phyloP scores from a whole-genome alignment of 2,329 filamentous ascomycete species.

The Sordariomycetes sp. region DNA sequence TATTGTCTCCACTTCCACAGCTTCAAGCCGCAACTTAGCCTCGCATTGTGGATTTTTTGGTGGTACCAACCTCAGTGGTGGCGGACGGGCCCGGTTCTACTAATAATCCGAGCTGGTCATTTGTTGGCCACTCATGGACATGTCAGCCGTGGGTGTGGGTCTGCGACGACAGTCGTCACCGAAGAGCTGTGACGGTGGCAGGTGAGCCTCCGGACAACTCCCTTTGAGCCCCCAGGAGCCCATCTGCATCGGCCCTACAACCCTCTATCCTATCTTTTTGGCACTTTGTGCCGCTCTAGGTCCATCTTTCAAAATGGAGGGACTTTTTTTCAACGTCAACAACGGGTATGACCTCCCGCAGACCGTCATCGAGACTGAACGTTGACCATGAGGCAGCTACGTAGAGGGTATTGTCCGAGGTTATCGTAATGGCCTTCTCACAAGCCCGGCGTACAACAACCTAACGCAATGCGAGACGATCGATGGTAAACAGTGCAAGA shows the following conservation, averaged over 20 bases:
- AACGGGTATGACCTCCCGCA: constrained; percentile 79
- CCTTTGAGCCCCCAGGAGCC: too few relatives aligned
- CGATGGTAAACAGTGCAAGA: constrained; percentile 58
- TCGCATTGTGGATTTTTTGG: neutral
- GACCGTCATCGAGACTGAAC: too few relatives aligned
- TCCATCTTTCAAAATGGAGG: constrained; percentile 60
- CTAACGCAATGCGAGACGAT: constrained; percentile 96
- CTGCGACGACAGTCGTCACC: constrained; percentile 1
- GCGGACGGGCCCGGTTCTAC: constrained; percentile 14
- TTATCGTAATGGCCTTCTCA: constrained; percentile 91
- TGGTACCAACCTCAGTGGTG: too few relatives aligned
- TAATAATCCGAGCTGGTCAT: constrained; percentile 1
- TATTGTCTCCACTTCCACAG: too few relatives aligned
- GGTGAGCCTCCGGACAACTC: neutral
- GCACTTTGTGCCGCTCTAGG: neutral
- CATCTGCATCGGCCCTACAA: neutral
- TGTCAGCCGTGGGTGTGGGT: neutral
- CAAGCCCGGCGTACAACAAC: constrained; percentile 84
- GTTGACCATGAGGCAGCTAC: constrained; percentile 57
- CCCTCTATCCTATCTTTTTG: neutral
- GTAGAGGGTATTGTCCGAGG: constrained; percentile 96
- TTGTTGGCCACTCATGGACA: constrained; percentile 2
- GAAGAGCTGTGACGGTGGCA: too few relatives aligned
- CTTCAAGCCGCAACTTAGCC: neutral
- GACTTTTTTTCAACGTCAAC: constrained; percentile 88